Percentiles rank a stretch among this genome's conserved stretches.
Conservation (phyloP, 2,329 filamentous ascomycete species). For the Diatrype stigma region DNA sequence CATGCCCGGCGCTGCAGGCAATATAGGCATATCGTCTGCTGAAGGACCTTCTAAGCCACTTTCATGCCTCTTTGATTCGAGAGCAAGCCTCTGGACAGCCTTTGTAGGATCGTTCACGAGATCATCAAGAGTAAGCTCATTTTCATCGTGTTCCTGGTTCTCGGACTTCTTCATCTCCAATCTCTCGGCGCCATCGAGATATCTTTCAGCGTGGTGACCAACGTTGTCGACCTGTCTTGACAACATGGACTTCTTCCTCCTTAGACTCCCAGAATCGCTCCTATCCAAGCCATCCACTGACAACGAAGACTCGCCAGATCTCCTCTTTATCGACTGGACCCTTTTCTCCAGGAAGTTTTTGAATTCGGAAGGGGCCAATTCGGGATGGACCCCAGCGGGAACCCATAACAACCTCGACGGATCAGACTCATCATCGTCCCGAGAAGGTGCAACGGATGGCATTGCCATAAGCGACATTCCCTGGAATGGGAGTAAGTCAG, state of each 20-base stretch:
- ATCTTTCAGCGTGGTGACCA: slow-evolving; percentile 56
- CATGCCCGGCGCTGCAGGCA: slow-evolving; percentile 72
- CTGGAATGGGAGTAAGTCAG: slow-evolving; percentile 72
- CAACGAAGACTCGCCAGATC: slow-evolving; percentile 69
- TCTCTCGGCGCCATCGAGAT: slow-evolving; percentile 78
- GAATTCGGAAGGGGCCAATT: slow-evolving; percentile 92
- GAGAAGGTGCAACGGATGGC: slow-evolving; percentile 66
- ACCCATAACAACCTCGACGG: slow-evolving; percentile 91
- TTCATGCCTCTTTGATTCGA: slow-evolving; percentile 48
- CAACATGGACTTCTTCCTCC: slow-evolving; percentile 92
- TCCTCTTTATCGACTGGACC: slow-evolving; percentile 81
- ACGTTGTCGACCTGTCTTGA: slow-evolving; percentile 84
- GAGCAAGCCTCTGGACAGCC: slow-evolving; percentile 63
- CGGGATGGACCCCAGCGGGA: slow-evolving; percentile 87
- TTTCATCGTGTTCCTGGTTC: slow-evolving; percentile 42
- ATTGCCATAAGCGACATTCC: slow-evolving; percentile 62
- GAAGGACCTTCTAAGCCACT: slow-evolving; percentile 36
- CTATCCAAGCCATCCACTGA: slow-evolving; percentile 51
- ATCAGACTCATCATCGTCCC: slow-evolving; percentile 79
- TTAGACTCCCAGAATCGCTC: slow-evolving; percentile 59
- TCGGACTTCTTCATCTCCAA: slow-evolving; percentile 69
- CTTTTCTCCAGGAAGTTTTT: slow-evolving; percentile 94
- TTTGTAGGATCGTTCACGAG: slow-evolving; percentile 76
- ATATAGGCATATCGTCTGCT: slow-evolving; percentile 76
- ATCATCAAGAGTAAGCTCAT: slow-evolving; percentile 71